These are phyloP conservation scores for Dendrothele bispora DNA, from an alignment of 768 basidiomycete species.

Conservation along the genomic window DNA sequence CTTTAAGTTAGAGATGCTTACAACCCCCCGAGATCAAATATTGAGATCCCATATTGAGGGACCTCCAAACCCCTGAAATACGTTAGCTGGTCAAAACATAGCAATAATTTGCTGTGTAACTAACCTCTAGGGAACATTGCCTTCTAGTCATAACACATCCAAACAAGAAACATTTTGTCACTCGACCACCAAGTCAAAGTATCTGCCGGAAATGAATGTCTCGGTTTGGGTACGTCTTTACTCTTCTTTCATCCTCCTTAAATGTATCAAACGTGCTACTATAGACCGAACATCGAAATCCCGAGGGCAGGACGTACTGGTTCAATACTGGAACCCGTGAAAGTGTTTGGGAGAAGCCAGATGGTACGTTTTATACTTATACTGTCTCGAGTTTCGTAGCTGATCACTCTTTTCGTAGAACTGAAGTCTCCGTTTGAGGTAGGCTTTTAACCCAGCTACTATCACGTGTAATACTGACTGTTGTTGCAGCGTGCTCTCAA, in stretches of 20 bases:
- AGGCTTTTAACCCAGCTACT: too few relatives aligned
- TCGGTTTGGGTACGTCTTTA: neutral
- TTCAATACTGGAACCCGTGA: conserved; percentile 86
- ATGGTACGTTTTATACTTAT: conserved; percentile 51
- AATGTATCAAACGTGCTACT: neutral
- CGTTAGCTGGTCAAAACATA: too few relatives aligned
- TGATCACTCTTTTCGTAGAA: conserved; percentile 41
- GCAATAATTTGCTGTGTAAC: too few relatives aligned
- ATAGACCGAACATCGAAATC: conserved; percentile 91
- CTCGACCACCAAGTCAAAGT: too few relatives aligned
- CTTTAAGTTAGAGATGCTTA: too few relatives aligned
- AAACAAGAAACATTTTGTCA: too few relatives aligned
- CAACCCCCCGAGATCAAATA: too few relatives aligned
- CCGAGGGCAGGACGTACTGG: conserved; percentile 98
- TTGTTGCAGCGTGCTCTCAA: conserved; percentile 72
- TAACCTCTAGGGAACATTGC: too few relatives aligned
- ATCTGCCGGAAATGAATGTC: conserved; percentile 13
- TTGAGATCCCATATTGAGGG: too few relatives aligned
- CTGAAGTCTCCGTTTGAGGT: conserved; percentile 94
- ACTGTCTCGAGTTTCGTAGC: neutral
- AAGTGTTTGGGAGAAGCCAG: conserved; percentile 98
- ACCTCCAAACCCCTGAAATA: too few relatives aligned
- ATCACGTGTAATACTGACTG: conserved; percentile 9
- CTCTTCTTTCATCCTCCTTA: neutral
- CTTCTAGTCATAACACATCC: too few relatives aligned